phyloP scores from a whole-genome alignment of 73 alveolate genomes.

The Uronychia setigera region DNA sequence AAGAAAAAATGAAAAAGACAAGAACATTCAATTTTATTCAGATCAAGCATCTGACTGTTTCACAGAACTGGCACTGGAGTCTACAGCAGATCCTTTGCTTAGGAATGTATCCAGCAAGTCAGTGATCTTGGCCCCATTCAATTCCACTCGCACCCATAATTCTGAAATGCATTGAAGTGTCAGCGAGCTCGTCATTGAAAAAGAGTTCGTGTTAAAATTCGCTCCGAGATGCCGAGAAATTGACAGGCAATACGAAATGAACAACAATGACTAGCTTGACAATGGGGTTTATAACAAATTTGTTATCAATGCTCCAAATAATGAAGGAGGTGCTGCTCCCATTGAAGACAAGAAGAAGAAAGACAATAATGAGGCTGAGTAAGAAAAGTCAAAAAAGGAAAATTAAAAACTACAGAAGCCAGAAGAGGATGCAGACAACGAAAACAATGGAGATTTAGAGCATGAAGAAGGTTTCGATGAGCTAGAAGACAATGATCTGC shows the following conservation, averaged over 20 bases:
- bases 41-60: constrained; percentile 34
- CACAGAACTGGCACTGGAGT: constrained; percentile 28
- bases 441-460: not conserved
- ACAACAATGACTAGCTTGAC: constrained; percentile 38
- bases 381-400: not conserved
- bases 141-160: constrained; percentile 20
- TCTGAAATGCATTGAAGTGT: constrained; percentile 4
- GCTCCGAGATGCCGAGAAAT: constrained; percentile 34
- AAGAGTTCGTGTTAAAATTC: constrained; percentile 9
- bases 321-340: constrained; percentile 3
- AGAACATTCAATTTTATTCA: not conserved
- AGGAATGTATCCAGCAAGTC: constrained; percentile 39
- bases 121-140: constrained; percentile 37
- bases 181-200: constrained; percentile 47
- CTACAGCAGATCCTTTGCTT: constrained; percentile 38
- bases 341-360: constrained; percentile 16
- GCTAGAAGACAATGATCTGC: not conserved
- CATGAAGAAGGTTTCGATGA: not conserved
- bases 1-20: constrained; percentile 5
- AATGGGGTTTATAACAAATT: constrained; percentile 48
- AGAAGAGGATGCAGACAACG: not conserved
- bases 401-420: not conserved
- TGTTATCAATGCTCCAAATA: constrained; percentile 24
- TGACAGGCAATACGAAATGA: constrained; percentile 38
- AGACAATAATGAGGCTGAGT: not conserved